Conservation (phyloP, 441 rosid species). For the Rhodomyrtus psidioides region DNA sequence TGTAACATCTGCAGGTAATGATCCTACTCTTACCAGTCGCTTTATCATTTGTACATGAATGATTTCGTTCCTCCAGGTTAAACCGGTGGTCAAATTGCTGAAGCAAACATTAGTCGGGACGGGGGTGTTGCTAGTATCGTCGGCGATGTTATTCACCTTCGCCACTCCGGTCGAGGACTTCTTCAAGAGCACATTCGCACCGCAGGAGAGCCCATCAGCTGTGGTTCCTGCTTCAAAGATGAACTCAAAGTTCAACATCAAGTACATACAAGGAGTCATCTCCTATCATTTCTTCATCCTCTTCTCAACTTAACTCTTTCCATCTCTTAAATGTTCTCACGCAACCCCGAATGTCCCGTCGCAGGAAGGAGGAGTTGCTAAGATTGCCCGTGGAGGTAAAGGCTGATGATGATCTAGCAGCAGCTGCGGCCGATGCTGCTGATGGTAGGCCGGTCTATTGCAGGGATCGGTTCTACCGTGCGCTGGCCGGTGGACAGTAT, state of each 20-base stretch:
- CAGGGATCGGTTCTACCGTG: conserved; percentile 74
- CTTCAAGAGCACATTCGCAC: conserved; percentile 29
- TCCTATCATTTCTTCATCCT: neutral
- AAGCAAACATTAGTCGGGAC: conserved; percentile 82
- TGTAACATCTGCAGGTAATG: neutral
- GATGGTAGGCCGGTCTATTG: conserved; percentile 94
- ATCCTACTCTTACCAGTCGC: neutral
- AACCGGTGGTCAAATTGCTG: conserved; percentile 79
- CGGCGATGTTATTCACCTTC: conserved; percentile 51
- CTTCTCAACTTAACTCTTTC: neutral
- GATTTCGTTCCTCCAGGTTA: conserved; percentile 42
- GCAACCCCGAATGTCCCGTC: neutral
- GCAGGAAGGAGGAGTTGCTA: conserved; percentile 73
- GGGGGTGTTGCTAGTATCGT: conserved; percentile 69
- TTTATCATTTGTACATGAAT: neutral
- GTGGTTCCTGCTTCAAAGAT: conserved; percentile 30
- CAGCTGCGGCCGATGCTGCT: conserved; percentile 95
- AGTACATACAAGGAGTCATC: conserved; percentile 28
- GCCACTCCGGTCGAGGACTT: conserved; percentile 80
- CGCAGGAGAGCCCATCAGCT: conserved; percentile 25
- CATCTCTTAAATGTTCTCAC: neutral
- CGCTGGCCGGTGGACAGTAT: conserved; percentile 79
- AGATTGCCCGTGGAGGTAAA: conserved; percentile 58
- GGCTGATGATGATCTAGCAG: conserved; percentile 74
- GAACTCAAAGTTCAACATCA: conserved; percentile 48